Conservation (phyloP, 1,284 basidiomycete genomes). For the Anthracocystis panici-leucophaei region DNA sequence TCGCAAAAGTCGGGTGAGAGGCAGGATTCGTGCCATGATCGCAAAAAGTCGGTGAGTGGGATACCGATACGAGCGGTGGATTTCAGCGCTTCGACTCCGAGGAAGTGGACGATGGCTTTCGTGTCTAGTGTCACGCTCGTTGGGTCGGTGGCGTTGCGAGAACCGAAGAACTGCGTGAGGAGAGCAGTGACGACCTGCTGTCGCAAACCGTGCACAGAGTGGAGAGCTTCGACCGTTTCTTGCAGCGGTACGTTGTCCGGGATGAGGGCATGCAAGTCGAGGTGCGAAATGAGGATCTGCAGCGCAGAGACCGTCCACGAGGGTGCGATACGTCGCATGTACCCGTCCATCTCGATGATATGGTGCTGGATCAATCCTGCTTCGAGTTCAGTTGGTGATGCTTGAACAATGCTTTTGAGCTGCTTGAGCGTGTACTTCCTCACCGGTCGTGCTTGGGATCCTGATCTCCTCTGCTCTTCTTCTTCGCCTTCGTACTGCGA, state of each 20-base stretch:
- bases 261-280: constrained; percentile 58
- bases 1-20: constrained; percentile 28
- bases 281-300: constrained; percentile 51
- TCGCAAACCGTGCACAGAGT: constrained; percentile 27
- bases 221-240: constrained; percentile 43
- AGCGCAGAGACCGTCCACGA: constrained; percentile 41
- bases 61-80: constrained; percentile 29
- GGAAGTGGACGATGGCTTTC: constrained; percentile 41
- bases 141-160: neutral
- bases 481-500: constrained; percentile 54
- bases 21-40: constrained; percentile 28
- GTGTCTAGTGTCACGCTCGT: constrained; percentile 38
- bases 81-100: constrained; percentile 54
- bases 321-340: constrained; percentile 55
- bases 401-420: constrained; percentile 63
- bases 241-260: constrained; percentile 50
- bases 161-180: constrained; percentile 60
- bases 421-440: constrained; percentile 61
- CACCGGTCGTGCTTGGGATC: constrained; percentile 6
- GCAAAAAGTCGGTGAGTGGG: constrained; percentile 35
- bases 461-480: constrained; percentile 23
- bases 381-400: constrained; percentile 56
- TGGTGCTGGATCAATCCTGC: constrained; percentile 48
- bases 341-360: constrained; percentile 59
- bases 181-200: constrained; percentile 50